These are phyloP conservation scores for Hypoxylon sp. DNA, from an alignment of 2,329 filamentous ascomycete species.

Conservation along the genomic window DNA sequence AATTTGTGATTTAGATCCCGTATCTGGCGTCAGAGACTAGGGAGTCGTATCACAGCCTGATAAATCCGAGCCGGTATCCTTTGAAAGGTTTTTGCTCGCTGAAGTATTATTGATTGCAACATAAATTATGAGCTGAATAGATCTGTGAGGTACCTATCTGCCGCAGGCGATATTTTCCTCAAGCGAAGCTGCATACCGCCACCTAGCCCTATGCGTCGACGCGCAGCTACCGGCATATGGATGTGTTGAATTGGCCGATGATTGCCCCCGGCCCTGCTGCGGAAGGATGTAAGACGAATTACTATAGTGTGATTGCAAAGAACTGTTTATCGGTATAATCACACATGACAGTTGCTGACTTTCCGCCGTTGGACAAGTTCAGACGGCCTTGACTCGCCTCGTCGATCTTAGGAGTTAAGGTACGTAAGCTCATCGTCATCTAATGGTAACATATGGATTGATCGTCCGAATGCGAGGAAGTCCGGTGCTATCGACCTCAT, in stretches of 20 bases:
- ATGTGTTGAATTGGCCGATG: conserved; percentile 18
- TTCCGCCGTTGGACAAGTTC: not conserved
- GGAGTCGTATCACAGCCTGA: too few relatives aligned
- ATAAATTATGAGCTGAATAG: too few relatives aligned
- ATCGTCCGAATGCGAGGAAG: not conserved
- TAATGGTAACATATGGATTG: too few relatives aligned
- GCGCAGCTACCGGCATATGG: conserved; percentile 9
- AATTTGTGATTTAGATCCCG: too few relatives aligned
- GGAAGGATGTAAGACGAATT: not conserved
- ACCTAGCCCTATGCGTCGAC: not conserved
- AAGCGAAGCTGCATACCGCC: not conserved
- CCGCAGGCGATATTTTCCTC: too few relatives aligned
- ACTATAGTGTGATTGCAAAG: too few relatives aligned
- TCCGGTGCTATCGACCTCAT: not conserved
- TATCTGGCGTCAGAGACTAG: too few relatives aligned
- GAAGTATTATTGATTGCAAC: too few relatives aligned
- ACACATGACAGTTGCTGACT: not conserved
- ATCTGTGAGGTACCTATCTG: too few relatives aligned
- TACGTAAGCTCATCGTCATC: not conserved
- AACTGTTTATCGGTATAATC: too few relatives aligned
- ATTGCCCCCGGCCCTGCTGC: not conserved
- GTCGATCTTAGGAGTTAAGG: not conserved
- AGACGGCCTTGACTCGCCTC: not conserved
- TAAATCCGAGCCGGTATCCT: too few relatives aligned
- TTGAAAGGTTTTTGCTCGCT: too few relatives aligned